Percentiles rank a stretch among this genome's conserved stretches.
Evolutionary conservation across 768 basidiomycete species (phyloP).

Genomic region (Suillus subalutaceus): DNA sequence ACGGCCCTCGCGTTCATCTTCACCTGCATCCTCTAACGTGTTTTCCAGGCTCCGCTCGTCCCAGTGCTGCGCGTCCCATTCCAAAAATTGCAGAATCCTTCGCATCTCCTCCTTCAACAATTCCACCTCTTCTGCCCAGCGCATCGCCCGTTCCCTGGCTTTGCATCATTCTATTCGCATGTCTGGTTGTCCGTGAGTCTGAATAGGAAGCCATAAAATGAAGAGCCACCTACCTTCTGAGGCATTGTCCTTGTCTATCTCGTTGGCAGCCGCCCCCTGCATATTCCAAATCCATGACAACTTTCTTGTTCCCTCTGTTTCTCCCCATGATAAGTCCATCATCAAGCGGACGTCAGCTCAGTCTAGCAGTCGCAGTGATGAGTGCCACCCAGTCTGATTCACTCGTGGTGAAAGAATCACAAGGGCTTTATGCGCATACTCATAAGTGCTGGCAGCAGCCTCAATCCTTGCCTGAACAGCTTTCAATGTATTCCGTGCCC

Average conservation of each 20-base stretch:
- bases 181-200: background rate
- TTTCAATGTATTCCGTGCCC: background rate
- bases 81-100: background rate
- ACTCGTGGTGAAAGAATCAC: background rate
- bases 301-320: conserved; percentile 12
- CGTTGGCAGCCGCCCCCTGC: background rate
- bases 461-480: background rate
- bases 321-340: conserved; percentile 1
- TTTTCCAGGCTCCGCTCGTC: background rate
- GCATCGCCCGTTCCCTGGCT: background rate
- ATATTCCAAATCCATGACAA: conserved; percentile 18
- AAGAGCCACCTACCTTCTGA: conserved; percentile 3
- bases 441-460: background rate
- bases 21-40: background rate
- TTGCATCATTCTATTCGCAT: background rate
- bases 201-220: background rate
- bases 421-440: background rate
- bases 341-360: conserved; percentile 7
- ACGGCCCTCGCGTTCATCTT: background rate
- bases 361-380: background rate
- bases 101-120: background rate
- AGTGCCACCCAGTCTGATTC: background rate
- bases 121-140: background rate
- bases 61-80: background rate
- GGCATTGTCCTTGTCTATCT: background rate